Conservation (phyloP, 2,329 filamentous ascomycete genomes). For the Pseudopithomyces chartarum region DNA sequence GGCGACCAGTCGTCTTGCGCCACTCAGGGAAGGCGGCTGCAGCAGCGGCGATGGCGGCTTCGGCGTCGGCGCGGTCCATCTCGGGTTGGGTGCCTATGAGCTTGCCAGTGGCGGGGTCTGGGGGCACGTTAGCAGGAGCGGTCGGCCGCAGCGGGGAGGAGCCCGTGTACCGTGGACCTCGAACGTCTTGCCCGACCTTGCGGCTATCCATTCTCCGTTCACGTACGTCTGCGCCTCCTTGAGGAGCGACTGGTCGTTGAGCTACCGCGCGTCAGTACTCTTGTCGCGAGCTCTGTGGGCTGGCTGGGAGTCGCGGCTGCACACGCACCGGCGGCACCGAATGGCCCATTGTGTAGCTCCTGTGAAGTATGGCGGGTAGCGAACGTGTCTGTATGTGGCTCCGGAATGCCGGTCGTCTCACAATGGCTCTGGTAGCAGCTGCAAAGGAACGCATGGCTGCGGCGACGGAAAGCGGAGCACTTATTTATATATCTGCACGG, state of each 20-base stretch:
- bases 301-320: too few species aligned
- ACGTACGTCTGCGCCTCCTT: constrained; percentile 82
- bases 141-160: neutral
- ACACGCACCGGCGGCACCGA: constrained; percentile 46
- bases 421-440: constrained; percentile 36
- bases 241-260: constrained; percentile 66
- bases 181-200: constrained; percentile 88
- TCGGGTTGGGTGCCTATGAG: constrained; percentile 85
- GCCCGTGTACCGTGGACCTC: constrained; percentile 64
- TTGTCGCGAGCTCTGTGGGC: too few species aligned
- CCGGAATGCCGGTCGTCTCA: constrained; percentile 33
- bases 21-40: constrained; percentile 74
- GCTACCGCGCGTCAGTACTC: constrained; percentile 35
- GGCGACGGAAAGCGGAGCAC: neutral
- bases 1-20: constrained; percentile 71
- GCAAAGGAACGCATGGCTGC: constrained; percentile 40
- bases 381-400: constrained; percentile 38
- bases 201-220: constrained; percentile 89
- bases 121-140: constrained; percentile 8
- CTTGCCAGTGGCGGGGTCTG: constrained; percentile 82
- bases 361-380: constrained; percentile 42
- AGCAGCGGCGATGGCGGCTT: constrained; percentile 83
- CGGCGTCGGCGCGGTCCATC: constrained; percentile 77
- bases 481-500: too few species aligned
- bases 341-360: constrained; percentile 52